These are phyloP conservation scores for Paecilomyces dactylethromorphus DNA, from an alignment of 2,329 filamentous ascomycete genomes.

Conservation along the genomic window DNA sequence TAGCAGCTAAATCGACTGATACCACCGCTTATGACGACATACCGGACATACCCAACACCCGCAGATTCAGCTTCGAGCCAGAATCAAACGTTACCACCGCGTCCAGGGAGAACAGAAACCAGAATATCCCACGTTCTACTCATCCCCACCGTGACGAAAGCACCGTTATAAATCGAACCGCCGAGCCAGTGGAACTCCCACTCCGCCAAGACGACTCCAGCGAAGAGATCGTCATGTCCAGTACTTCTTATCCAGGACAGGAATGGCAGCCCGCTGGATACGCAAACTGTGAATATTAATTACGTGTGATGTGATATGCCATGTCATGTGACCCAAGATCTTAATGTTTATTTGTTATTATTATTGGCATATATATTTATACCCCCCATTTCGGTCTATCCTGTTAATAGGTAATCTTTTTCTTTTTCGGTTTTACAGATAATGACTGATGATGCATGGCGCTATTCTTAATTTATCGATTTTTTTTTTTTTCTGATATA, in stretches of 20 bases:
- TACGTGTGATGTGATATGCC: not conserved
- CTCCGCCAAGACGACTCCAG: conserved; percentile 30
- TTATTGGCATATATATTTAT: not conserved
- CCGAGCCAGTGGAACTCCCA: conserved; percentile 28
- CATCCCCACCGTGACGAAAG: conserved; percentile 17
- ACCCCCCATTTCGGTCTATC: not conserved
- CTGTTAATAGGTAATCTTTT: not conserved
- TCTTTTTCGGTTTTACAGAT: not conserved
- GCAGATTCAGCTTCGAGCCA: not conserved
- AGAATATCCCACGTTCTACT: conserved; percentile 5
- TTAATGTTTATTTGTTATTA: not conserved
- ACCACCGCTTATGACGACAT: not conserved
- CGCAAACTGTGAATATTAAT: conserved; percentile 9
- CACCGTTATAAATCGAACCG: conserved; percentile 14
- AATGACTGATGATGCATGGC: too few species aligned
- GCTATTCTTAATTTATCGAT: too few species aligned
- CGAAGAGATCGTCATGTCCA: conserved; percentile 42
- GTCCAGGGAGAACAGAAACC: not conserved
- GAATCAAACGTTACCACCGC: not conserved
- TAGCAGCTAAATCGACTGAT: not conserved
- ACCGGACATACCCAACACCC: conserved; percentile 2
- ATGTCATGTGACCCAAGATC: not conserved
- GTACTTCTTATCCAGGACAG: conserved; percentile 44
- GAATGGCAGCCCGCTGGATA: conserved; percentile 34
- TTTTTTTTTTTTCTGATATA: too few species aligned